Evolutionary conservation across 106 monocot genomes (phyloP).

Genomic region (Allium cepa): DNA sequence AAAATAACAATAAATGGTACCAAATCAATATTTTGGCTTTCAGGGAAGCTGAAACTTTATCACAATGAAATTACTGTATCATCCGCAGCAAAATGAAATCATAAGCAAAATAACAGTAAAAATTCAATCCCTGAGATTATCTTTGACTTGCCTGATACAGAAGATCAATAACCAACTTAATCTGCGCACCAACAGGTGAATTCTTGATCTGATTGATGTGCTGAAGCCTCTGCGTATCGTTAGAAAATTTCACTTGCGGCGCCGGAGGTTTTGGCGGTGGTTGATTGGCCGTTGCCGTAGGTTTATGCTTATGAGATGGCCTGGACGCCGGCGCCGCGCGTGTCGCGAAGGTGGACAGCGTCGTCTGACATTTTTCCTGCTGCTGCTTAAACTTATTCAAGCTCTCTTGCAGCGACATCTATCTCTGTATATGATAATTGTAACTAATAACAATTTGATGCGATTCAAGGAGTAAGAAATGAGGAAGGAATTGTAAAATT

Average conservation of each 20-base stretch:
- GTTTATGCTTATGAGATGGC: conserved; percentile 18
- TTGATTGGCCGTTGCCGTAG: conserved; percentile 9
- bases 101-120: background rate
- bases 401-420: conserved; percentile 83
- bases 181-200: conserved; percentile 81
- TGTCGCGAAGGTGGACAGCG: conserved; percentile 56
- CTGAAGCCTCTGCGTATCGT: conserved; percentile 89
- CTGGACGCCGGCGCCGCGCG: conserved; percentile 22
- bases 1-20: no score
- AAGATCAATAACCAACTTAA: conserved; percentile 86
- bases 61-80: background rate
- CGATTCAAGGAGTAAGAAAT: no score
- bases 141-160: conserved; percentile 45
- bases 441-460: no score
- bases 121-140: no score
- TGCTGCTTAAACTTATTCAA: conserved; percentile 82
- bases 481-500: no score
- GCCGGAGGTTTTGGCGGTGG: conserved; percentile 26
- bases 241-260: conserved; percentile 64
- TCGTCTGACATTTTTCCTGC: conserved; percentile 79
- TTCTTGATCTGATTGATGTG: conserved; percentile 85
- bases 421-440: no score
- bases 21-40: no score
- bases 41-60: no score
- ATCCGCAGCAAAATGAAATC: background rate